Percentiles rank a stretch among this genome's conserved stretches.
These are phyloP conservation scores for Aeminium ludgeri DNA, from an alignment of 495 filamentous ascomycete species.

Conservation along the genomic window DNA sequence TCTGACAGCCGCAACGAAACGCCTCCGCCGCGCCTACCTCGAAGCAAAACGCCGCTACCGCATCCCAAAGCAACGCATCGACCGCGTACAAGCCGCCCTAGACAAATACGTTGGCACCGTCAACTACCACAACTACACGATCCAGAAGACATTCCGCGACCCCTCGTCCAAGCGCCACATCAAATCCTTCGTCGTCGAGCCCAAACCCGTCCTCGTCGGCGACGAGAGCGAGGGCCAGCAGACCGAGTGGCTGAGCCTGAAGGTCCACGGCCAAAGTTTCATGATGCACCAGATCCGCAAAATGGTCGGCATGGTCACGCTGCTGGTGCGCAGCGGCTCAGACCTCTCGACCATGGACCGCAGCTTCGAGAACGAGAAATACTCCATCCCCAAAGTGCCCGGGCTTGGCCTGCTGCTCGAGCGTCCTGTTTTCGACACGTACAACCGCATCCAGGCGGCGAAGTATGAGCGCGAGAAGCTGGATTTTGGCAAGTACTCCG, in stretches of 20 bases:
- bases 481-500: conserved; percentile 58
- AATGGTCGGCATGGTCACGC: conserved; percentile 85
- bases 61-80: conserved; percentile 50
- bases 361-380: conserved; percentile 39
- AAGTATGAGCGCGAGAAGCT: conserved; percentile 40
- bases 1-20: conserved; percentile 48
- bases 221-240: conserved; percentile 30
- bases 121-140: conserved; percentile 93
- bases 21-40: conserved; percentile 61
- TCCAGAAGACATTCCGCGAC: conserved; percentile 65
- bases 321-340: conserved; percentile 67
- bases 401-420: conserved; percentile 77
- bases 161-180: conserved; percentile 74
- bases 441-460: conserved; percentile 46
- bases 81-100: conserved; percentile 54
- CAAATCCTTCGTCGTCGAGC: conserved; percentile 62
- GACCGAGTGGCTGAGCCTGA: conserved; percentile 87
- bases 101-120: conserved; percentile 58
- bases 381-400: conserved; percentile 86
- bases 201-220: conserved; percentile 56
- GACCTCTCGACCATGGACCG: conserved; percentile 51
- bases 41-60: conserved; percentile 67
- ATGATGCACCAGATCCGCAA: conserved; percentile 99
- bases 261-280: conserved; percentile 93
- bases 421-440: conserved; percentile 71